Conservation (phyloP, 768 basidiomycete species). For the Leccinum pellstonianum region DNA sequence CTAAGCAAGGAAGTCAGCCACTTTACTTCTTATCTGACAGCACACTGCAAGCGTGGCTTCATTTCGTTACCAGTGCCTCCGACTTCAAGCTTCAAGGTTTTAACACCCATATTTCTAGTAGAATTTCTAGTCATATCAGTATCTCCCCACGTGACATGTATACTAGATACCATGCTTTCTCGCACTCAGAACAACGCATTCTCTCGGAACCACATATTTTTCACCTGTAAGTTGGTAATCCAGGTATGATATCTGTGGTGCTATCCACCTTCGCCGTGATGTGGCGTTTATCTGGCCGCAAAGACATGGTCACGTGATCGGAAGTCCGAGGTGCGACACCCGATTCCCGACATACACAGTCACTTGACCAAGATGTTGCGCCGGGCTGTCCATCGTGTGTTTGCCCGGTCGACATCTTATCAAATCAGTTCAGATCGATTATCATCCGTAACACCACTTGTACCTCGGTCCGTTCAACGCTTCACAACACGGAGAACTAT, state of each 20-base stretch:
- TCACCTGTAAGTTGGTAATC: too few relatives aligned
- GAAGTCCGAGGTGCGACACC: conserved; percentile 6
- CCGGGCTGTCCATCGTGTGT: not conserved
- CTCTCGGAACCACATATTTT: too few relatives aligned
- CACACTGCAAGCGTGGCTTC: not conserved
- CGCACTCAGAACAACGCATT: not conserved
- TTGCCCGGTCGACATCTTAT: too few relatives aligned
- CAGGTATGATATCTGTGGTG: too few relatives aligned
- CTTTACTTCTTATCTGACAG: not conserved
- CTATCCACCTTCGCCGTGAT: too few relatives aligned
- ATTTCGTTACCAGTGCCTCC: not conserved
- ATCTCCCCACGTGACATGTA: not conserved
- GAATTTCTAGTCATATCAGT: not conserved
- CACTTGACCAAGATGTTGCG: conserved; percentile 10
- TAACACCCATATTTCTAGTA: not conserved
- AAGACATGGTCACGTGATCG: not conserved
- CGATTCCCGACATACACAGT: conserved; percentile 8
- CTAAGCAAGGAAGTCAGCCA: not conserved
- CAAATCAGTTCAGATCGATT: too few relatives aligned
- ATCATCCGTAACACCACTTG: too few relatives aligned
- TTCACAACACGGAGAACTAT: conserved; percentile 25
- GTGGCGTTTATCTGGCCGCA: too few relatives aligned
- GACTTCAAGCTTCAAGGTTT: not conserved
- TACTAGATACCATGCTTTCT: not conserved
- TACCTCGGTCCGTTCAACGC: not conserved